Evolutionary conservation across 108 stramenopile species (phyloP), one percentile per base, ranked within the genome.

Genomic region (Epithemia pelagica): DNA sequence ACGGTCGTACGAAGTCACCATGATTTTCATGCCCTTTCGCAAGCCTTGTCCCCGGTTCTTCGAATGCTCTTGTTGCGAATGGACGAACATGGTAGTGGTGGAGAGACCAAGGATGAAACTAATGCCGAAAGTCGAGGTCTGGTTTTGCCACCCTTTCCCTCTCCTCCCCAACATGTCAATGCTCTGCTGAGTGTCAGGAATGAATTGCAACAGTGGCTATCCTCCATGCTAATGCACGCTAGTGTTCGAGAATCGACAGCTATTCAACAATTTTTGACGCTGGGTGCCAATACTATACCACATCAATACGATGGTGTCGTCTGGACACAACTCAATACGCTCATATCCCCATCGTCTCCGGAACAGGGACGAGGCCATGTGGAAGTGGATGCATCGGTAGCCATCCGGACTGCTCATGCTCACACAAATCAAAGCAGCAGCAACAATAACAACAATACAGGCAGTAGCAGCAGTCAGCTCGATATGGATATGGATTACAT

Each of bases 401-500:
- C 5, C 5, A 5, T 10, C 37, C 37, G 15, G 15, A 5, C 5
- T 46, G 10, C 5, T 10, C 37, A 46, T 46, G 3, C 18, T 23
- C 31, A 32, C 30, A 26, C 5, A 18, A 33, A 25, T 10, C 24
- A 22, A 20, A 69, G 37, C 55, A 60, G 31, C 61, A 32, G 29
- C n/a, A 53, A 63, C 2, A 5, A 2, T 7, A 32, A 32, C 15
- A 15, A 5, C 37, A 5, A 5, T 15, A n/a, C n/a, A n/a, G n/a
- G n/a, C n/a, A n/a, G n/a, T n/a, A n/a, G n/a, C n/a, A n/a, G n/a
- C n/a, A 46, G 15, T 46, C 37, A 46, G 15, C 37, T 87, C 68
- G 92, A 94, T 46, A 90, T 94, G 92, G 84, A 85, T 29, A 90
- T 90, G 89, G 87, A 83, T 21, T 84, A 86, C 30, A 86, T 88